These are phyloP conservation scores for Spongospora subterranea DNA, from an alignment of 208 protist species.

Conservation along the genomic window DNA sequence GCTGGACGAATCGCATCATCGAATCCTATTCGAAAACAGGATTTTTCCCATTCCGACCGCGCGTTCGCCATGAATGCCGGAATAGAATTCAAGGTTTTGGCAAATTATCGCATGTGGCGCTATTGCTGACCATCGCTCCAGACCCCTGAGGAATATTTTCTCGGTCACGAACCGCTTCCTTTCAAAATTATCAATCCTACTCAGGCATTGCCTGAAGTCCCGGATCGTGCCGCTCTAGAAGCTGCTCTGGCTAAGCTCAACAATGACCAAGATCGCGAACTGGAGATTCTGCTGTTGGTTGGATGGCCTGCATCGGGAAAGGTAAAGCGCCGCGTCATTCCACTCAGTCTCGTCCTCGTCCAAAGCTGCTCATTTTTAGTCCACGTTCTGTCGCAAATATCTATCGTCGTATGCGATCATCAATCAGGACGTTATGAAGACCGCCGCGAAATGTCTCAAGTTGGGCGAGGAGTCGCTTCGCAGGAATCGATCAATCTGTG, in stretches of 20 bases:
- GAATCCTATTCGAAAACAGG: not conserved
- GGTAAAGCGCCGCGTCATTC: not conserved
- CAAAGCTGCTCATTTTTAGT: not conserved
- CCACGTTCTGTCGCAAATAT: not conserved
- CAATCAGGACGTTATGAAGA: constrained; percentile 11
- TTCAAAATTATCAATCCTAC: not conserved
- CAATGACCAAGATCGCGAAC: not conserved
- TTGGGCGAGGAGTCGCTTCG: not conserved
- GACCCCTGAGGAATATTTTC: constrained; percentile 45
- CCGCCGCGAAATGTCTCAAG: constrained; percentile 13
- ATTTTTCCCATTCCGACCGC: constrained; percentile 1
- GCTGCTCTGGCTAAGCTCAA: not conserved
- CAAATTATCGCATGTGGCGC: not conserved
- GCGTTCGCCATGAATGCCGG: constrained; percentile 20
- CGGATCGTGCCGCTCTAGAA: not conserved
- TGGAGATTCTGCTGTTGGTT: constrained; percentile 7
- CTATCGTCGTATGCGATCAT: constrained; percentile 13
- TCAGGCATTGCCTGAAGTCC: not conserved
- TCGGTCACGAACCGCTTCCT: not conserved
- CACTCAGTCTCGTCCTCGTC: not conserved
- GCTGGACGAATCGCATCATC: not conserved
- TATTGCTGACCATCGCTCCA: not conserved
- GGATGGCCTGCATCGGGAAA: not conserved
- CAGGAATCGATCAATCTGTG: not conserved
- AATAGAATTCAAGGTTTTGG: not conserved